Evolutionary conservation across 257 asterid species (phyloP).

Genomic region (Solanum appendiculatum): DNA sequence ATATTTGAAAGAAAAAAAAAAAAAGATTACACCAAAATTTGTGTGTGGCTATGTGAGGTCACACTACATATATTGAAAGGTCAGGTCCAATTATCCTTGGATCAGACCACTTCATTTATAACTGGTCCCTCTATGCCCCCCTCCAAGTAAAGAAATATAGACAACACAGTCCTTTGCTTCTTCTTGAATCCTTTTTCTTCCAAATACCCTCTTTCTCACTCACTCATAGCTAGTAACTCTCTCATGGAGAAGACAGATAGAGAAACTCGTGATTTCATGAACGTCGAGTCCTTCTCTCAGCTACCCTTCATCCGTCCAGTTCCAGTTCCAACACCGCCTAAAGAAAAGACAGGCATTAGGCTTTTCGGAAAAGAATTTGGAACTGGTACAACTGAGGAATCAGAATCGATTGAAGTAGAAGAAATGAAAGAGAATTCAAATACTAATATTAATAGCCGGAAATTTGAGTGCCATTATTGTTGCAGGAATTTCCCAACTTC

Average conservation of each 20-base stretch:
- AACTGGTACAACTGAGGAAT: background rate
- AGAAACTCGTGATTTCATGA: conserved; percentile 80
- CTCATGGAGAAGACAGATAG: conserved; percentile 51
- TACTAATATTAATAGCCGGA: conserved; percentile 25
- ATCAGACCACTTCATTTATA: conserved; percentile 20
- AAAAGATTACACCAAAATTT: conserved; percentile 14
- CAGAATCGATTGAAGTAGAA: background rate
- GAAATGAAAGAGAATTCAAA: conserved; percentile 4
- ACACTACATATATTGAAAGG: conserved; percentile 21
- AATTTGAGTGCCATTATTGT: conserved; percentile 86
- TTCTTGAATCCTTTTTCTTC: background rate
- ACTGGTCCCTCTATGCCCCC: conserved; percentile 24
- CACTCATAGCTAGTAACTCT: background rate
- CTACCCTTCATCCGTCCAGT: conserved; percentile 68
- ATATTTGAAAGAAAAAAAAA: background rate
- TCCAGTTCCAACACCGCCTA: conserved; percentile 12
- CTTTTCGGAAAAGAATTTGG: conserved; percentile 85
- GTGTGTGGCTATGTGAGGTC: conserved; percentile 27
- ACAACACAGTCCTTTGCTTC: background rate
- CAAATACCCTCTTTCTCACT: conserved; percentile 31
- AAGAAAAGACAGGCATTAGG: conserved; percentile 44
- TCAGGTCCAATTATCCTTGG: conserved; percentile 31
- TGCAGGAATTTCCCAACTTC: conserved; percentile 87
- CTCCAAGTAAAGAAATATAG: background rate
- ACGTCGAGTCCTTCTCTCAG: conserved; percentile 86